These are phyloP conservation scores for Aspergillus wentii DNA, from an alignment of 495 filamentous ascomycete genomes.

Conservation along the genomic window DNA sequence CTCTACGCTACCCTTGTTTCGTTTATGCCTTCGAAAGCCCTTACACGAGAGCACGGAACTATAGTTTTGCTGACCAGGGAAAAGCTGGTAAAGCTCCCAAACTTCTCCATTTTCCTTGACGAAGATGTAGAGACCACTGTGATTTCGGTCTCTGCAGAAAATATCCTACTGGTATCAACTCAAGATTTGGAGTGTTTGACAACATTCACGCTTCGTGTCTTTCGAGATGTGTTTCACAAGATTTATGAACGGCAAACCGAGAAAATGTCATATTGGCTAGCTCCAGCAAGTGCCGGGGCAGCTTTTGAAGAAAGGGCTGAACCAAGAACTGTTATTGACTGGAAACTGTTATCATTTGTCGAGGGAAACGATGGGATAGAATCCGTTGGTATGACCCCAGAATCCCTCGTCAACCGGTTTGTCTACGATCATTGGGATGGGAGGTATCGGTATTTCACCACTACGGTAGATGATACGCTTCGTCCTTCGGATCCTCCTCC, in stretches of 20 bases:
- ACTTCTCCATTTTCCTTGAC: slow-evolving; percentile 67
- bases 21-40: slow-evolving; percentile 50
- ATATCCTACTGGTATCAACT: slow-evolving; percentile 32
- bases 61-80: slow-evolving; percentile 70
- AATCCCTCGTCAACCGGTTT: slow-evolving; percentile 59
- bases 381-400: slow-evolving; percentile 43
- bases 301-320: slow-evolving; percentile 9
- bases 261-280: slow-evolving; percentile 82
- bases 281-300: slow-evolving; percentile 43
- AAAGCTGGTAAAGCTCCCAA: slow-evolving; percentile 57
- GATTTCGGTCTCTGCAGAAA: slow-evolving; percentile 30
- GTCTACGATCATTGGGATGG: slow-evolving; percentile 74
- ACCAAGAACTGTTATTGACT: slow-evolving; percentile 54
- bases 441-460: slow-evolving; percentile 43
- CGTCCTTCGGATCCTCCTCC: slow-evolving; percentile 51
- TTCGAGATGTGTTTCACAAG: slow-evolving; percentile 88
- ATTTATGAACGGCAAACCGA: slow-evolving; percentile 57
- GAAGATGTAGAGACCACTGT: slow-evolving; percentile 54
- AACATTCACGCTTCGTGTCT: slow-evolving; percentile 68
- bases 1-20: slow-evolving; percentile 64
- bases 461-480: slow-evolving; percentile 30
- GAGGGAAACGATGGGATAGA: slow-evolving; percentile 43
- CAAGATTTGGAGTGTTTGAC: slow-evolving; percentile 49
- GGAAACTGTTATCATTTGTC: slow-evolving; percentile 53
- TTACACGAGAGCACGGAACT: slow-evolving; percentile 57